Percentiles rank a stretch among this genome's conserved stretches.
Evolutionary conservation across 106 monocot genomes (phyloP).

Genomic region (Dioscorea dumetorum): DNA sequence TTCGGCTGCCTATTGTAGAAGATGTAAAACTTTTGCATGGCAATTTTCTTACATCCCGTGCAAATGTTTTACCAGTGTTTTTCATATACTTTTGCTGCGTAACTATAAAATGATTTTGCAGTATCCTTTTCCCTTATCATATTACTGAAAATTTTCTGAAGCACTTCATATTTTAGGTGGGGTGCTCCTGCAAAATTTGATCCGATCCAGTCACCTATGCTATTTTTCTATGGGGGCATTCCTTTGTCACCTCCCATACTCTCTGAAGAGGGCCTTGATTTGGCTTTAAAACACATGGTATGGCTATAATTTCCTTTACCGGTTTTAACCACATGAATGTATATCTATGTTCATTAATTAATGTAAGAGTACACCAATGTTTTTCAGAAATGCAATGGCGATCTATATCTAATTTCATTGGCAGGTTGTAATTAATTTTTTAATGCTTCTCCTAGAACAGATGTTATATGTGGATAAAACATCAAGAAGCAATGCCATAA

Average conservation of each 20-base stretch:
- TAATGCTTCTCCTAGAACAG: conserved; percentile 23
- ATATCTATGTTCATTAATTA: too few species aligned
- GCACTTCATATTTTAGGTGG: conserved; percentile 51
- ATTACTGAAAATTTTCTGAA: too few species aligned
- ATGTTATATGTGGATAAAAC: conserved; percentile 53
- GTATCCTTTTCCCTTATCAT: too few species aligned
- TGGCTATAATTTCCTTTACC: not conserved
- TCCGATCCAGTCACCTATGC: conserved; percentile 81
- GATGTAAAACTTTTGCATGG: too few species aligned
- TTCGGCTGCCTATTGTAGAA: too few species aligned
- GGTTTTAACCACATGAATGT: too few species aligned
- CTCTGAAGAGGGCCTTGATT: conserved; percentile 60
- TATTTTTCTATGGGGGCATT: conserved; percentile 75
- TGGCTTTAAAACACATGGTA: conserved; percentile 90
- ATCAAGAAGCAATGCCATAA: conserved; percentile 13
- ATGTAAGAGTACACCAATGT: too few species aligned
- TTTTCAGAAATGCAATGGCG: too few species aligned
- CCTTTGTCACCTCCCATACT: conserved; percentile 69
- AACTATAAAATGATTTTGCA: too few species aligned
- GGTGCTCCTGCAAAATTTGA: conserved; percentile 96
- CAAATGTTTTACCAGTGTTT: too few species aligned
- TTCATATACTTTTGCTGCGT: too few species aligned
- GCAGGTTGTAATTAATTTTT: not conserved
- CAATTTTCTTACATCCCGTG: too few species aligned
- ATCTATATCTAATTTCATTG: not conserved